These are phyloP conservation scores for Urochloa ruziziensis DNA, from an alignment of 176 grass and related monocot genomes.

Conservation along the genomic window DNA sequence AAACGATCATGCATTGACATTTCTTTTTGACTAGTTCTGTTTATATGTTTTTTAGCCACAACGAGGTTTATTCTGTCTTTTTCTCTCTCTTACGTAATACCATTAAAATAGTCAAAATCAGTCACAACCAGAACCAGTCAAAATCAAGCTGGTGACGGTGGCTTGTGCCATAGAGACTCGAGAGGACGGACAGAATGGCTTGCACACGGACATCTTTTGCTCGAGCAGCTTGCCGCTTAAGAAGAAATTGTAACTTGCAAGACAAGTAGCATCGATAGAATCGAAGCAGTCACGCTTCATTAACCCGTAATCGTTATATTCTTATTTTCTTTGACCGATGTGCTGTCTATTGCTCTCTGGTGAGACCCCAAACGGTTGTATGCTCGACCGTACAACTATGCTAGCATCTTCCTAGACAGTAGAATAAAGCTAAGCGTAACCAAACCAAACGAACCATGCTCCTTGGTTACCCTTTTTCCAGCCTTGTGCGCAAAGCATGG, in stretches of 20 bases:
- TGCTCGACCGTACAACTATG: neutral
- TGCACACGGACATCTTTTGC: too few relatives aligned
- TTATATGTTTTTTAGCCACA: too few relatives aligned
- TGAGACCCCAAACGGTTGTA: neutral
- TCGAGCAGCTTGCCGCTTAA: neutral
- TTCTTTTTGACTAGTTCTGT: too few relatives aligned
- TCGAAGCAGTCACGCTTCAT: neutral
- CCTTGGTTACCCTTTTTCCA: neutral
- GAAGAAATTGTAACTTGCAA: neutral
- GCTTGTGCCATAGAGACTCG: too few relatives aligned
- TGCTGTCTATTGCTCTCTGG: neutral
- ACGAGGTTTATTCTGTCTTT: too few relatives aligned
- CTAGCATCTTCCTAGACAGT: neutral
- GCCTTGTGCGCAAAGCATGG: neutral
- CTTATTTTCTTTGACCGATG: neutral
- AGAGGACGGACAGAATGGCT: too few relatives aligned
- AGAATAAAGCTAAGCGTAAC: neutral
- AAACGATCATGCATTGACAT: too few relatives aligned
- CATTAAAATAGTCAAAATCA: too few relatives aligned
- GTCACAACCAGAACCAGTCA: too few relatives aligned
- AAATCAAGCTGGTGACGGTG: too few relatives aligned
- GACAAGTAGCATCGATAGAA: neutral
- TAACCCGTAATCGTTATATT: neutral
- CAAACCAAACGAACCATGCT: neutral
- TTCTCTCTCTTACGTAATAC: too few relatives aligned